Percentiles rank a stretch among this genome's conserved stretches.
phyloP scores from a whole-genome alignment of 768 basidiomycete genomes.

The Chlorophyllum brunneum region DNA sequence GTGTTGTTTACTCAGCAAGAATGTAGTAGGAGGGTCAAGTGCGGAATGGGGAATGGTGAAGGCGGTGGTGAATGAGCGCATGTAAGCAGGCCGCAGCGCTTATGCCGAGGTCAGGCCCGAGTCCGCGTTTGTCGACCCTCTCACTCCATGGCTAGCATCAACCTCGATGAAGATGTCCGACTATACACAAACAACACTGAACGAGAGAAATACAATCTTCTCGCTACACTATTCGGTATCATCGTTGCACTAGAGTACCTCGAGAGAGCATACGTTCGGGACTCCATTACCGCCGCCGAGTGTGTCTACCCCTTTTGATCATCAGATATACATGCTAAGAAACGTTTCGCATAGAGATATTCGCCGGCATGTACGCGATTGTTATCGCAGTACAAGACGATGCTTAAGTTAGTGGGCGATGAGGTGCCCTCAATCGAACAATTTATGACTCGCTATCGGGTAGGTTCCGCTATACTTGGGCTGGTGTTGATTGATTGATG shows the following conservation, averaged over 20 bases:
- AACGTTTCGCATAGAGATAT: slow-evolving; percentile 60
- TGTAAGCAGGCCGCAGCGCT: too few species aligned
- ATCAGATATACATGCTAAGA: slow-evolving; percentile 21
- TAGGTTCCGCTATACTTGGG: slow-evolving; percentile 31
- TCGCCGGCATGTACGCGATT: slow-evolving; percentile 93
- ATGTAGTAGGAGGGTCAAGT: too few species aligned
- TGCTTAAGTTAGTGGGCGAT: slow-evolving; percentile 91
- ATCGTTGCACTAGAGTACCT: slow-evolving; percentile 89
- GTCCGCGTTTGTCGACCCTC: too few species aligned
- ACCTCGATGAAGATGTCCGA: slow-evolving; percentile 87
- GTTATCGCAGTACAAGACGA: slow-evolving; percentile 96
- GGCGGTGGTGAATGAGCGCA: too few species aligned
- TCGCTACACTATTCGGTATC: slow-evolving; percentile 89
- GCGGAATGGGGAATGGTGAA: too few species aligned
- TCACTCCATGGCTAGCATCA: slow-evolving; percentile 28
- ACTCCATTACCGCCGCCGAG: slow-evolving; percentile 88
- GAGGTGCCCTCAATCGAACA: slow-evolving; percentile 82
- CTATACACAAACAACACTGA: slow-evolving; percentile 86
- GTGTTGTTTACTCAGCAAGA: slow-evolving; percentile 3
- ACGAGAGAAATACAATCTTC: slow-evolving; percentile 81
- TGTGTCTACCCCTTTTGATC: slow-evolving; percentile 39
- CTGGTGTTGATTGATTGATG: neutral
- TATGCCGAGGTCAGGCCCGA: too few species aligned
- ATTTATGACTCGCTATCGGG: slow-evolving; percentile 88
- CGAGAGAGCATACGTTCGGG: slow-evolving; percentile 92